These are phyloP conservation scores for Cadophora malorum DNA, from an alignment of 2,329 filamentous ascomycete genomes.

Conservation along the genomic window DNA sequence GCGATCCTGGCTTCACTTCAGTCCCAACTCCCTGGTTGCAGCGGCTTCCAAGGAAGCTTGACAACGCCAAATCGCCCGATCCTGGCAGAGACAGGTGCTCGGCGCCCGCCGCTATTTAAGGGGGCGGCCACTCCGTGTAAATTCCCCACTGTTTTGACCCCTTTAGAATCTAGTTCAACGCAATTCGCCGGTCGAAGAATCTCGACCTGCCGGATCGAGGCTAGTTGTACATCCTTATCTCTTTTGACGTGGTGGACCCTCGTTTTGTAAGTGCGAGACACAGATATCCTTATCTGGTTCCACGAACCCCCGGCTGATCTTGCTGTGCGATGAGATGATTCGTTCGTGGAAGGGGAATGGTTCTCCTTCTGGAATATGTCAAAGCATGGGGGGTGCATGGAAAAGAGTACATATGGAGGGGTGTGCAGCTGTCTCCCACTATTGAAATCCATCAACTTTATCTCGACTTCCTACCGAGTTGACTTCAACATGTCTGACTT, in stretches of 20 bases:
- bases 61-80: background rate
- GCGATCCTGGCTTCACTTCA: background rate
- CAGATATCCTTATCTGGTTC: conserved; percentile 23
- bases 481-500: conserved; percentile 35
- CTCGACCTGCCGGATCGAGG: conserved; percentile 28
- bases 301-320: conserved; percentile 15
- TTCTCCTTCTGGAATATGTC: conserved; percentile 20
- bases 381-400: conserved; percentile 8
- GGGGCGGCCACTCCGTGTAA: conserved; percentile 2
- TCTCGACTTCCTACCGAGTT: background rate
- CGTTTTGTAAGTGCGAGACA: conserved; percentile 2
- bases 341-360: conserved; percentile 5
- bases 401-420: conserved; percentile 12
- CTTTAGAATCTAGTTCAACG: background rate
- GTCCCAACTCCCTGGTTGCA: background rate
- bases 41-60: conserved; percentile 13
- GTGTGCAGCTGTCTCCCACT: background rate
- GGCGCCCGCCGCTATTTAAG: background rate
- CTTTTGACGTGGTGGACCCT: conserved; percentile 17
- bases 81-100: background rate
- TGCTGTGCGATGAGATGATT: conserved; percentile 15
- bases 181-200: conserved; percentile 8
- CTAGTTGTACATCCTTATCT: conserved; percentile 23
- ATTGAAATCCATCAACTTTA: background rate
- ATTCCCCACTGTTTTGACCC: background rate